Evolutionary conservation across 2,329 filamentous ascomycete species (phyloP).

Genomic region (Purpureocillium lavendulum): DNA sequence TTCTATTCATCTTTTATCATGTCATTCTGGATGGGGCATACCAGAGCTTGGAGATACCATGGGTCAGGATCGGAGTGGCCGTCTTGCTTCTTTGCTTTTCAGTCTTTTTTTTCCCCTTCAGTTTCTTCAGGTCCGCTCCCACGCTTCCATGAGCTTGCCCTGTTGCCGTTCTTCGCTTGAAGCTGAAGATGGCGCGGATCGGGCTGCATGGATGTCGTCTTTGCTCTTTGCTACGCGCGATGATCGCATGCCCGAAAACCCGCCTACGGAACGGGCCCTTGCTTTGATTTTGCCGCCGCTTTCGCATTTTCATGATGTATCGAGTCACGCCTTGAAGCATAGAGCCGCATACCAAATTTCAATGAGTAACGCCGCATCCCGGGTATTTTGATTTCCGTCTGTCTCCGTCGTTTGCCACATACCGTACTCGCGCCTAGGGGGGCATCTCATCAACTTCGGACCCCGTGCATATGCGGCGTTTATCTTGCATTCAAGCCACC

Average conservation of each 20-base stretch:
- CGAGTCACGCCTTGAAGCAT: neutral
- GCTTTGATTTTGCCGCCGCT: neutral
- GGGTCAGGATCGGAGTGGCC: neutral
- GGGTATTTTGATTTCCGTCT: neutral
- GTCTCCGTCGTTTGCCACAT: neutral
- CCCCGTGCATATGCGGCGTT: too few relatives aligned
- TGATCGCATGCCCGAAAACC: neutral
- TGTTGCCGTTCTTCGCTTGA: too few relatives aligned
- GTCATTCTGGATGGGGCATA: slow-evolving; percentile 6
- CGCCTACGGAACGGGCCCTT: neutral
- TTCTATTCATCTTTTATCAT: slow-evolving; percentile 1
- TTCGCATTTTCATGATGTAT: neutral
- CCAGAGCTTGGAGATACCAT: slow-evolving; percentile 14
- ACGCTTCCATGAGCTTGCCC: too few relatives aligned
- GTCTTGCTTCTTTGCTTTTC: neutral
- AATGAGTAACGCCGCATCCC: too few relatives aligned
- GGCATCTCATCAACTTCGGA: too few relatives aligned
- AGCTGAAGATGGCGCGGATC: too few relatives aligned
- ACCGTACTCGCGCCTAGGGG: too few relatives aligned
- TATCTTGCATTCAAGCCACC: too few relatives aligned
- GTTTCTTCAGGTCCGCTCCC: neutral
- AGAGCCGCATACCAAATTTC: neutral
- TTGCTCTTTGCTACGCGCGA: too few relatives aligned
- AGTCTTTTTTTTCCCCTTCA: neutral
- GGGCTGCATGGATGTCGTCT: too few relatives aligned